Percentiles rank a stretch among this genome's conserved stretches.
These are phyloP conservation scores for Pichia heedii DNA, from an alignment of 805 yeast genomes.

Conservation along the genomic window DNA sequence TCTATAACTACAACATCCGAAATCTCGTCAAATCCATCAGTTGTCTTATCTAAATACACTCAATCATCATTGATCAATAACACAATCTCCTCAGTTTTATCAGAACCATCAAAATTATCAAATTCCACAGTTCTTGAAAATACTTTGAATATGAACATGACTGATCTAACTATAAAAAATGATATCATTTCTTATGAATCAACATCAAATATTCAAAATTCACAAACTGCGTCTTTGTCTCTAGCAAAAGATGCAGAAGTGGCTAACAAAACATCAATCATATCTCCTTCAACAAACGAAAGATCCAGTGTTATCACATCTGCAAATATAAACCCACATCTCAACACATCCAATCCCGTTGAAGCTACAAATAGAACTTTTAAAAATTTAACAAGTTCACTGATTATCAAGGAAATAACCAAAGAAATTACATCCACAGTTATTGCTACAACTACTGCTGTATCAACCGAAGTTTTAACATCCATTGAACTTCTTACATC, in stretches of 20 bases:
- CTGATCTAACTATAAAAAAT: constrained; percentile 2
- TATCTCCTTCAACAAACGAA: background rate
- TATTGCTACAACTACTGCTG: constrained; percentile 2
- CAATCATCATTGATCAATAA: background rate
- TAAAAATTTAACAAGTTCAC: background rate
- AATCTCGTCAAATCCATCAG: background rate
- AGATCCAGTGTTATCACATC: too few species aligned
- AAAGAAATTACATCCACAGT: constrained; percentile 8
- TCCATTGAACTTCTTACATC: constrained; percentile 7
- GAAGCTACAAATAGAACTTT: background rate
- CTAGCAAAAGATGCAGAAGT: background rate
- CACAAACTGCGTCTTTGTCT: background rate
- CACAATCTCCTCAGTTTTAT: background rate
- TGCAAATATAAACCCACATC: too few species aligned
- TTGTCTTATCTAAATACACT: background rate
- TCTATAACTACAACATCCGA: constrained; percentile 3
- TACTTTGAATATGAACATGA: too few species aligned
- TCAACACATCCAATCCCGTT: too few species aligned
- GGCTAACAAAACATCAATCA: background rate
- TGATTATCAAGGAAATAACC: constrained; percentile 7
- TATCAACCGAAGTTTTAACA: constrained; percentile 7
- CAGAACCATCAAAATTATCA: background rate
- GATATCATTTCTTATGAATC: constrained; percentile 6
- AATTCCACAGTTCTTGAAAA: background rate
- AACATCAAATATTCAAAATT: background rate